Evolutionary conservation across 148 eudicot species (phyloP), one percentile per base, ranked within the genome.

Genomic region (Persicaria maculosa): DNA sequence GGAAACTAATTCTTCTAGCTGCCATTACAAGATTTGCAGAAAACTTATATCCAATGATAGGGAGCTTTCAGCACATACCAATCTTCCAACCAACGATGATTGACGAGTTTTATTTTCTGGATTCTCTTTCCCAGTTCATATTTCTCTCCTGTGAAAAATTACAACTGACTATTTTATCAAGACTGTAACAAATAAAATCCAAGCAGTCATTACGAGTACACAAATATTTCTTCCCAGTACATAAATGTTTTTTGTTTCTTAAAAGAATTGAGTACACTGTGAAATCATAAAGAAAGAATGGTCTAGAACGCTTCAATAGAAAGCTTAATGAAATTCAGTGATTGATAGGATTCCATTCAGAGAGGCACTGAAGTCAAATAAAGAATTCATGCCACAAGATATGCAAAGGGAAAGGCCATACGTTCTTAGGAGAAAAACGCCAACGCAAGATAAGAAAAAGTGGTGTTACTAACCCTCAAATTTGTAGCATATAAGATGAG

Each of bases 401-500:
- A 72, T 50, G 74, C 40, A 10, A 36, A 59, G 43, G 25, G 4
- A 59, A 25, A 57, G 64, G 44, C 45, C 12, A 6, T 65, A 65
- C 40, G 70, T 15, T 65, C 70, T 43, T 11, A 20, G 22, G n/a
- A 45, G 44, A 61, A 43, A 36, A 7, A 7, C 10, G 4, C 48
- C 6, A 67, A 47, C 4, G 52, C 73, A 75, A 73, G 15, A 59
- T 52, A 62, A 57, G 0, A 44, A 74, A 44, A 46, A 47, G 17
- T 43, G 68, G 45, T 65, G 15, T 43, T 11, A 48, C 50, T 72
- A 58, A 90, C 94, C 94, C 78, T 90, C 93, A 83, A 83, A 86
- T 71, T 95, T 95, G 84, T 90, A 92, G 88, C 98, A 95, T 78
- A 95, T 78, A 70, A 95, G 96, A 85, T 95, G 98, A 78, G 99